A percentile compares a stretch with the other conserved stretches of the same genome.
phyloP scores from a whole-genome alignment of 805 yeast species.

The Soucietia sequanensis region DNA sequence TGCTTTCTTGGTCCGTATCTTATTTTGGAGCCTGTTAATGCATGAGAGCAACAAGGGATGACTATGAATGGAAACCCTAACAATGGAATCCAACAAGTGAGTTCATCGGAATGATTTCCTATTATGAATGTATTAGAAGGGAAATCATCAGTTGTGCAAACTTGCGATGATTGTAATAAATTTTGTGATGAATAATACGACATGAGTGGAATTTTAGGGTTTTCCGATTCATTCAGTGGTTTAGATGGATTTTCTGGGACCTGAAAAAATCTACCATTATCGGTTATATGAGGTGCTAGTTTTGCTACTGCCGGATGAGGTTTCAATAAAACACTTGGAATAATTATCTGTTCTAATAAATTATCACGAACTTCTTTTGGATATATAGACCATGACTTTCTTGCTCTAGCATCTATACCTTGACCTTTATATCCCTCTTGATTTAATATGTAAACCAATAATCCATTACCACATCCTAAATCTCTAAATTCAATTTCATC shows the following conservation, averaged over 20 bases:
- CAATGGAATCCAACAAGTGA: slow-evolving; percentile 93
- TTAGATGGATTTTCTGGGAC: slow-evolving; percentile 38
- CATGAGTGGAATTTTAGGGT: slow-evolving; percentile 39
- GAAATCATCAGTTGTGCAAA: slow-evolving; percentile 60
- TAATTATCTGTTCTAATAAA: slow-evolving; percentile 72
- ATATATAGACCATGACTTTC: slow-evolving; percentile 84
- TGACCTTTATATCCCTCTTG: slow-evolving; percentile 79
- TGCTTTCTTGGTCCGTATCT: slow-evolving; percentile 57
- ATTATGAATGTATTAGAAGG: slow-evolving; percentile 75
- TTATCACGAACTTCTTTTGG: slow-evolving; percentile 60
- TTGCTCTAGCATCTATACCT: slow-evolving; percentile 86
- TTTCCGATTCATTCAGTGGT: slow-evolving; percentile 7
- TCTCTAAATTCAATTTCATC: slow-evolving; percentile 71
- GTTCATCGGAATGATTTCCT: slow-evolving; percentile 94
- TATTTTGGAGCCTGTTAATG: slow-evolving; percentile 69
- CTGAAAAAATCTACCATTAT: slow-evolving; percentile 62
- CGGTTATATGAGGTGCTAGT: slow-evolving; percentile 52
- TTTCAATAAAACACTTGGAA: slow-evolving; percentile 72
- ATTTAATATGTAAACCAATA: slow-evolving; percentile 69
- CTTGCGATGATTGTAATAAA: slow-evolving; percentile 50
- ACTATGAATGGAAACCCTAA: slow-evolving; percentile 85
- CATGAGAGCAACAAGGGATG: slow-evolving; percentile 94
- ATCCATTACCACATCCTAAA: slow-evolving; percentile 94
- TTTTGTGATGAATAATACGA: slow-evolving; percentile 55
- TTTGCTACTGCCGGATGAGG: slow-evolving; percentile 64